These are phyloP conservation scores for Talaromyces adpressus DNA, from an alignment of 495 filamentous ascomycete species.

Conservation along the genomic window DNA sequence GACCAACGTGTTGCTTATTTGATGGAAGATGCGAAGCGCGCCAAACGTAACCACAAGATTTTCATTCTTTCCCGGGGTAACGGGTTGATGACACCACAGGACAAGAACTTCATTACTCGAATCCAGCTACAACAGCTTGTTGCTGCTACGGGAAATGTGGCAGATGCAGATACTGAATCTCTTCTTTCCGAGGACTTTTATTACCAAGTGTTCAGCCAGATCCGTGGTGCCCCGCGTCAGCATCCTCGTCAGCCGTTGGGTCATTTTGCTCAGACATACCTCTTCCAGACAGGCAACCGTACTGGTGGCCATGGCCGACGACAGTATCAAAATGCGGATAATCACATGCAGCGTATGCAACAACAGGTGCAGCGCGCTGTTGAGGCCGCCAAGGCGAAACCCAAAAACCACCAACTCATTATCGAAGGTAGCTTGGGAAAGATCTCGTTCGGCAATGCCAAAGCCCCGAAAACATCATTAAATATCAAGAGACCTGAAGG, in stretches of 20 bases:
- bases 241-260: constrained; percentile 86
- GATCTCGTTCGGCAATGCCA: constrained; percentile 97
- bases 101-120: constrained; percentile 98
- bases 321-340: constrained; percentile 72
- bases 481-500: constrained; percentile 90
- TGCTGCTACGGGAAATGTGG: constrained; percentile 78
- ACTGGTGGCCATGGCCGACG: constrained; percentile 58
- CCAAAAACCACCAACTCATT: constrained; percentile 96
- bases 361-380: constrained; percentile 97
- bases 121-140: constrained; percentile 97
- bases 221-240: constrained; percentile 78
- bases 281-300: constrained; percentile 83
- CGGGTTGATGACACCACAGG: constrained; percentile 96
- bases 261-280: constrained; percentile 96
- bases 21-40: constrained; percentile 85
- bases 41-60: constrained; percentile 98
- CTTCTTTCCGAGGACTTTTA: constrained; percentile 91
- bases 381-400: constrained; percentile 91
- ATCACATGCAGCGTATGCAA: constrained; percentile 98
- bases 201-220: constrained; percentile 93
- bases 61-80: constrained; percentile 89
- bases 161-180: constrained; percentile 70
- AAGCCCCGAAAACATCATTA: constrained; percentile 87
- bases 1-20: constrained; percentile 72
- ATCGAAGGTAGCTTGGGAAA: constrained; percentile 98